These are phyloP conservation scores for Neonectria punicea DNA, from an alignment of 2,329 filamentous ascomycete species.

Conservation along the genomic window DNA sequence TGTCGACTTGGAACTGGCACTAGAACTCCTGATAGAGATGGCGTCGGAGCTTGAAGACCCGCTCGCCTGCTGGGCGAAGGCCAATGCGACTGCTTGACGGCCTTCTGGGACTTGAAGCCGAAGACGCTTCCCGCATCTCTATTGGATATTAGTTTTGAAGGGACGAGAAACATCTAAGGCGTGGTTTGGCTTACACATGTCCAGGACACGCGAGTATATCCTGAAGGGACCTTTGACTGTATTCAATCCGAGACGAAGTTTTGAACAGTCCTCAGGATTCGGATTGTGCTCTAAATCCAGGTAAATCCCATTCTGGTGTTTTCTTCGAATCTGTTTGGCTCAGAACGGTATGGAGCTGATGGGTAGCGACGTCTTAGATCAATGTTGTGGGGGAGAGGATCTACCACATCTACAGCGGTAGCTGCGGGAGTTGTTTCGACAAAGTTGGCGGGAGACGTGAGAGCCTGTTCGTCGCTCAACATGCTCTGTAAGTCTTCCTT, in stretches of 20 bases:
- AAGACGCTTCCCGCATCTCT: conserved; percentile 20
- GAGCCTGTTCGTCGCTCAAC: too few species aligned
- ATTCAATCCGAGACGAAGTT: background rate
- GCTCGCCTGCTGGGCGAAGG: conserved; percentile 6
- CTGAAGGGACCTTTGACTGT: background rate
- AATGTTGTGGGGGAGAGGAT: too few species aligned
- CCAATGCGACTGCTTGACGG: background rate
- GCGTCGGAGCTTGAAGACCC: background rate
- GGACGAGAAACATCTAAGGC: too few species aligned
- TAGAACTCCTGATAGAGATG: conserved; percentile 3
- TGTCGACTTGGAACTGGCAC: background rate
- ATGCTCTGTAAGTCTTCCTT: too few species aligned
- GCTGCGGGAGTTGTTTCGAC: too few species aligned
- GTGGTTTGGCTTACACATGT: background rate
- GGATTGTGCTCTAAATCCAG: background rate
- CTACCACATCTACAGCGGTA: too few species aligned
- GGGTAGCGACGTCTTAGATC: too few species aligned
- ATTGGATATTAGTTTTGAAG: background rate
- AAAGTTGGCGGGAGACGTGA: too few species aligned
- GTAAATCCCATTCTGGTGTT: too few species aligned
- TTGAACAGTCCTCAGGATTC: background rate
- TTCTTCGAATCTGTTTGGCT: too few species aligned
- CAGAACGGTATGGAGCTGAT: too few species aligned
- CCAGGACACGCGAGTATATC: conserved; percentile 1
- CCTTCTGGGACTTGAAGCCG: conserved; percentile 4